A percentile compares a stretch with the other conserved stretches of the same genome.
Evolutionary conservation across 768 basidiomycete genomes (phyloP).

Genomic region (Coprinopsis sp.): DNA sequence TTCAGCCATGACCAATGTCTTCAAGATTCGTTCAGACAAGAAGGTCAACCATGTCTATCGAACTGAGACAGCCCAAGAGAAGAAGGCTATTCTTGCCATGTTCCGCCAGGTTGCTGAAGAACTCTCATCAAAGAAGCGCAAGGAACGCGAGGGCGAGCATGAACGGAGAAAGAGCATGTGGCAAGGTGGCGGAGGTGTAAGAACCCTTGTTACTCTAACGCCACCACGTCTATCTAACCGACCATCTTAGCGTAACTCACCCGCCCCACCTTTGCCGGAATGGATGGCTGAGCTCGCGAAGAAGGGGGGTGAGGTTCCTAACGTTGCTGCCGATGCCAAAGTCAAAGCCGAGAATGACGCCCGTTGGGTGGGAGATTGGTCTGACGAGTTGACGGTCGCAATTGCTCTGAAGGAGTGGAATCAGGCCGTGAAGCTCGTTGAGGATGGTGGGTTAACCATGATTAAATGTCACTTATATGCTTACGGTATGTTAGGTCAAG

Average conservation of each 20-base stretch:
- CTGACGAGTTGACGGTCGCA: constrained; percentile 86
- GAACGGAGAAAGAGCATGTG: constrained; percentile 80
- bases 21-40: constrained; percentile 89
- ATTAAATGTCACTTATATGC: background rate
- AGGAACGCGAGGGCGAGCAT: constrained; percentile 91
- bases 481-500: constrained; percentile 41
- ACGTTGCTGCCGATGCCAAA: constrained; percentile 49
- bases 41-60: constrained; percentile 96
- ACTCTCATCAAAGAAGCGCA: constrained; percentile 78
- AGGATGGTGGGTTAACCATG: constrained; percentile 57
- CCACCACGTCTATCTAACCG: background rate
- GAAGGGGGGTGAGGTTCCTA: constrained; percentile 45
- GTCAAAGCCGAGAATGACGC: constrained; percentile 77
- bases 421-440: constrained; percentile 77
- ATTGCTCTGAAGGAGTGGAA: constrained; percentile 89
- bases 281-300: constrained; percentile 71
- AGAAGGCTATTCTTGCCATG: constrained; percentile 77
- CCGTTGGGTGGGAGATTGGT: constrained; percentile 87
- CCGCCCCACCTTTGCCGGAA: constrained; percentile 61
- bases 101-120: constrained; percentile 95
- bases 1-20: constrained; percentile 85
- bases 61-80: constrained; percentile 75
- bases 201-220: constrained; percentile 10
- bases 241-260: constrained; percentile 23
- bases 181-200: constrained; percentile 43